These are phyloP conservation scores for Backusella westeae DNA, from an alignment of 192 early-diverging fungal genomes.

Conservation along the genomic window DNA sequence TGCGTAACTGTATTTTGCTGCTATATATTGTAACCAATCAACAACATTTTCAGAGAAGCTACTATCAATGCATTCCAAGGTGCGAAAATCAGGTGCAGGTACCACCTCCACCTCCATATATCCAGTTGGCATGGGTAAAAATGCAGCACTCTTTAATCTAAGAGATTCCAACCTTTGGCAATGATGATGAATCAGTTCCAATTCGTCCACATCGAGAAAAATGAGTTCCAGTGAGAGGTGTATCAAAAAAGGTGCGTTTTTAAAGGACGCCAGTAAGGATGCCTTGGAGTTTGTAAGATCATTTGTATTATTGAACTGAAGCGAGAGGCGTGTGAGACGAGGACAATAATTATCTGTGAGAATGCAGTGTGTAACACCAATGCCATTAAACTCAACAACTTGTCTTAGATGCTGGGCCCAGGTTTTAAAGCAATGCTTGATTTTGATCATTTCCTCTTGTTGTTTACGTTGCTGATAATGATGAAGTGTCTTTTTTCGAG, in stretches of 20 bases:
- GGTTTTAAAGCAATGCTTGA: neutral
- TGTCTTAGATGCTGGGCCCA: neutral
- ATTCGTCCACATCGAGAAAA: neutral
- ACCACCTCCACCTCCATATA: too few species aligned
- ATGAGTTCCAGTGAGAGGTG: neutral
- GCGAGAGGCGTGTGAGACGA: neutral
- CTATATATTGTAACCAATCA: neutral
- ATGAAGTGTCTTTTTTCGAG: neutral
- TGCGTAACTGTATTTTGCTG: neutral
- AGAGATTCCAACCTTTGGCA: neutral
- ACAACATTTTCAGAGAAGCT: neutral
- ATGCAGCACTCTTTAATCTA: neutral
- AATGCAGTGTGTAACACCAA: neutral
- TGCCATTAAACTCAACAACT: neutral
- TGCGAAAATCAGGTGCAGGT: neutral
- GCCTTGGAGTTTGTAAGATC: neutral
- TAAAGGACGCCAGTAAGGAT: neutral
- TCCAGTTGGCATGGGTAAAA: neutral
- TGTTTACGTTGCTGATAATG: neutral
- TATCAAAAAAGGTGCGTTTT: neutral
- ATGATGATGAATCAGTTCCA: neutral
- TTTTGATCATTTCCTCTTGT: neutral
- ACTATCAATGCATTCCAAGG: neutral
- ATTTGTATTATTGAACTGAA: conserved; percentile 2
- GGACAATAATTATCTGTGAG: neutral